Evolutionary conservation across 768 basidiomycete genomes (phyloP).

Genomic region (Cystobasidium ongulense): DNA sequence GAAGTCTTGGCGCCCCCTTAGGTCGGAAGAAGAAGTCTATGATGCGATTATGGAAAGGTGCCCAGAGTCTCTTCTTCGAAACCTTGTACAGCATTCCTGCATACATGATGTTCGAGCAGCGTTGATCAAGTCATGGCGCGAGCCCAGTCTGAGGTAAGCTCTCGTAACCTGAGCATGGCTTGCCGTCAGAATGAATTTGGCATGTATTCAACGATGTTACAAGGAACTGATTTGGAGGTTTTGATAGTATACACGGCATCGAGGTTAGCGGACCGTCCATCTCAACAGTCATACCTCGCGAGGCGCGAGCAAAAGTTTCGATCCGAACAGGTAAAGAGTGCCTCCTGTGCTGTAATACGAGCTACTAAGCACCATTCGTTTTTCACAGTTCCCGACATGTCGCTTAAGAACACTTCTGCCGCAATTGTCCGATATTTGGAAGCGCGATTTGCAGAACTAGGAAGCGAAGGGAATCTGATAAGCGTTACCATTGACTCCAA

Average conservation of each 20-base stretch:
- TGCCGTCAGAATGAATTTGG: too few relatives aligned
- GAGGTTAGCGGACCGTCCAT: constrained; percentile 21
- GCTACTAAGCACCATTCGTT: background rate
- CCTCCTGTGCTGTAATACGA: background rate
- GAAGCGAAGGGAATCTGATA: background rate
- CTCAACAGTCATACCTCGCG: background rate
- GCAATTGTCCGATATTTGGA: constrained; percentile 2
- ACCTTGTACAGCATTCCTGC: constrained; percentile 16
- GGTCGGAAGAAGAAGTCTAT: constrained; percentile 13
- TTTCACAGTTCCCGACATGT: constrained; percentile 24
- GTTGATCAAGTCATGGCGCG: constrained; percentile 12
- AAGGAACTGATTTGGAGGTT: too few relatives aligned
- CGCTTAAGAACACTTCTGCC: constrained; percentile 5
- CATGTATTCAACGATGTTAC: too few relatives aligned
- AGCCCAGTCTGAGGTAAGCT: constrained; percentile 25
- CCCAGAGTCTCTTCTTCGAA: background rate
- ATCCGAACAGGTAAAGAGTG: constrained; percentile 12
- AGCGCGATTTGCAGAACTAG: background rate
- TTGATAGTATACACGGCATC: constrained; percentile 23
- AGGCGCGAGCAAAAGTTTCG: constrained; percentile 17
- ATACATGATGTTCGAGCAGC: background rate
- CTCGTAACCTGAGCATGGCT: too few relatives aligned
- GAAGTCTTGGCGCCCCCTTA: background rate
- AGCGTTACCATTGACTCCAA: constrained; percentile 14
- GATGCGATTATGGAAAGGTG: background rate